phyloP scores from a whole-genome alignment of 2,329 filamentous ascomycete species.

The Didymellaceae sp. region DNA sequence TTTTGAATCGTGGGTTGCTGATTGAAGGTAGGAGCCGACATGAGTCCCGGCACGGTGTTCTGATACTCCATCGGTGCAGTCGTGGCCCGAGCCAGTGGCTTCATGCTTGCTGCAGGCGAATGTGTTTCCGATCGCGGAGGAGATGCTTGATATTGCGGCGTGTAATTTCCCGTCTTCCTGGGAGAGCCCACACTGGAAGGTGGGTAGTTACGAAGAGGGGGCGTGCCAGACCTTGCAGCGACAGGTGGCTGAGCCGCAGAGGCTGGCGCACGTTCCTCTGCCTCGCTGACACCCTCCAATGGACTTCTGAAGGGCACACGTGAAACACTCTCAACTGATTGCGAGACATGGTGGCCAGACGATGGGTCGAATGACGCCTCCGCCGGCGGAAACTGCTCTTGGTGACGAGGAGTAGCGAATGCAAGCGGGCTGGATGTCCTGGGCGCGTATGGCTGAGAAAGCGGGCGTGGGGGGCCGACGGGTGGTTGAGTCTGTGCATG shows the following conservation, averaged over 20 bases:
- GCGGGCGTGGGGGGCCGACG: constrained; percentile 41
- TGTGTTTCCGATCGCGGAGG: constrained; percentile 61
- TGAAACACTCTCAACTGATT: constrained; percentile 35
- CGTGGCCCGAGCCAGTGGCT: constrained; percentile 51
- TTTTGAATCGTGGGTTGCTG: constrained; percentile 26
- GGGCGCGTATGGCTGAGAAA: constrained; percentile 63
- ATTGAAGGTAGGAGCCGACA: constrained; percentile 47
- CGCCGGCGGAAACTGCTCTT: constrained; percentile 19
- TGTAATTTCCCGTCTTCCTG: constrained; percentile 46
- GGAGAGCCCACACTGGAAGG: constrained; percentile 50
- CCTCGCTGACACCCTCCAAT: constrained; percentile 44
- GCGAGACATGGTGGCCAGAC: constrained; percentile 34
- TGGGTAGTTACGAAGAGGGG: constrained; percentile 40
- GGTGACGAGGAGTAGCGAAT: constrained; percentile 49
- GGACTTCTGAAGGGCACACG: constrained; percentile 37
- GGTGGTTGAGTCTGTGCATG: constrained; percentile 44
- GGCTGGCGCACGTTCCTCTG: constrained; percentile 34
- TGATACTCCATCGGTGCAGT: constrained; percentile 55
- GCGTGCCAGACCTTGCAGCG: constrained; percentile 40
- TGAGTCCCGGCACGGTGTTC: constrained; percentile 60
- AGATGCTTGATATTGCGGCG: constrained; percentile 58
- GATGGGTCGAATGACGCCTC: constrained; percentile 1
- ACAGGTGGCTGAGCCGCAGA: constrained; percentile 27
- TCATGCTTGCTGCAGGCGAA: constrained; percentile 63
- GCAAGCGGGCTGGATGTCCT: constrained; percentile 70